Evolutionary conservation across 2,329 filamentous ascomycete species (phyloP).

Genomic region (Cercospora beticola): DNA sequence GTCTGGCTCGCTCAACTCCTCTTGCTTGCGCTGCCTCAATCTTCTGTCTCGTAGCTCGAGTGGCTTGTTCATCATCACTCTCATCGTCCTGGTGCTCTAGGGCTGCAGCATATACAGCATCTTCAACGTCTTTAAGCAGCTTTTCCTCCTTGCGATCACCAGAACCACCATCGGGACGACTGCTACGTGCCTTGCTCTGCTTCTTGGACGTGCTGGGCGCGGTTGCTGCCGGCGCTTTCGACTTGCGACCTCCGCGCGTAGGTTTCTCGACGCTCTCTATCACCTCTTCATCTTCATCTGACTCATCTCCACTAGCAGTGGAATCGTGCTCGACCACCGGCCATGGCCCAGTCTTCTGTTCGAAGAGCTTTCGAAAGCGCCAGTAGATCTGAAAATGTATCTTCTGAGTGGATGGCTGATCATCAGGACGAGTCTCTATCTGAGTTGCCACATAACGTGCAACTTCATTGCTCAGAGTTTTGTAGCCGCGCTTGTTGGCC

Average conservation of each 20-base stretch:
- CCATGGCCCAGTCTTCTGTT: not conserved
- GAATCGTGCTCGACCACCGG: not conserved
- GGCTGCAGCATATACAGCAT: not conserved
- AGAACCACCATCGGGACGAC: not conserved
- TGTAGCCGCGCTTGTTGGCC: not conserved
- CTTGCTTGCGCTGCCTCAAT: not conserved
- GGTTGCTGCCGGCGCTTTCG: not conserved
- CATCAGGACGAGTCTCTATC: not conserved
- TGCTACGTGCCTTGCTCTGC: not conserved
- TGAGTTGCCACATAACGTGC: not conserved
- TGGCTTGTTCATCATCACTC: not conserved
- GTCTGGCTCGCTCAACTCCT: not conserved
- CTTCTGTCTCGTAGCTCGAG: not conserved
- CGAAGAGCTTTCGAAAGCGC: conserved; percentile 13
- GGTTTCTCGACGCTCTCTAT: not conserved
- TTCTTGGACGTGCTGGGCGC: not conserved
- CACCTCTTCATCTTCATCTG: not conserved
- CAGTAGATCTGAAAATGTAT: conserved; percentile 21
- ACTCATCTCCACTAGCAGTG: not conserved
- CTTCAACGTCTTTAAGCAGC: not conserved
- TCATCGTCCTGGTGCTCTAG: not conserved
- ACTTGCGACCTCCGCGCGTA: not conserved
- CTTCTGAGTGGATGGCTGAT: not conserved
- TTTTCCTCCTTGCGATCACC: not conserved
- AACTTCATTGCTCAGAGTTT: not conserved